Base-by-base conservation (phyloP, 495 filamentous ascomycete genomes). In the Amorphotheca resinae region DNA sequence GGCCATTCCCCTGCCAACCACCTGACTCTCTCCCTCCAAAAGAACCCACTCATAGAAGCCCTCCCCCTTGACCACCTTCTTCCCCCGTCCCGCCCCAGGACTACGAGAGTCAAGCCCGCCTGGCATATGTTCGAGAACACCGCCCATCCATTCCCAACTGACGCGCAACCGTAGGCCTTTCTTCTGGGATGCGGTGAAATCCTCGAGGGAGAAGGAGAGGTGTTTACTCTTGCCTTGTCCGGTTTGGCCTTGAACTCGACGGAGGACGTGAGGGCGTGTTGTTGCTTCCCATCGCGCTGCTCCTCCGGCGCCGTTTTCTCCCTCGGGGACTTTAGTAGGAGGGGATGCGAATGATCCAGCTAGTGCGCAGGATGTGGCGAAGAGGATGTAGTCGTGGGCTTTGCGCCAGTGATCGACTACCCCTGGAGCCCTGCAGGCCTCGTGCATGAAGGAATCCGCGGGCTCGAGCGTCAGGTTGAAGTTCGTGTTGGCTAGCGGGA, bases 401-500 rank as follows among this genome's bases (percentile, higher is more conserved):
- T 35, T 37, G 15, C 18, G 9, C 34, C 34, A 37, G 2, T 37
- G 34, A 21, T 37, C 34, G 6, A 37, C 6, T 18, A 18, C 4
- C 4, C 34, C 14, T 37, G 34, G 34, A 8, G 34, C 3, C 6
- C 18, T 18, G 34, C 34, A 37, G 11, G 34, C 11, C 5, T 17
- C 17, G 5, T 37, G 14, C 34, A 37, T 4, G 15, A 65, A 60
- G 41, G 64, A 74, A 40, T 63, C 35, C 25, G 25, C 25, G 4
- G 44, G 58, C 4, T 70, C 72, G 23, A 72, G 67, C 20, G 64
- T 59, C 0, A 69, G 65, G 1, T 51, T 36, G 14, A 56, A 58
- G 21, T 1, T 25, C 9, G 71, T 49, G 30, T 55, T 66, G 6
- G 60, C 56, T 22, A 69, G 59, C 7, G 51, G 59, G 36, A 33